Base-by-base conservation (phyloP, 441 rosid genomes). In the Geranium incanum region DNA sequence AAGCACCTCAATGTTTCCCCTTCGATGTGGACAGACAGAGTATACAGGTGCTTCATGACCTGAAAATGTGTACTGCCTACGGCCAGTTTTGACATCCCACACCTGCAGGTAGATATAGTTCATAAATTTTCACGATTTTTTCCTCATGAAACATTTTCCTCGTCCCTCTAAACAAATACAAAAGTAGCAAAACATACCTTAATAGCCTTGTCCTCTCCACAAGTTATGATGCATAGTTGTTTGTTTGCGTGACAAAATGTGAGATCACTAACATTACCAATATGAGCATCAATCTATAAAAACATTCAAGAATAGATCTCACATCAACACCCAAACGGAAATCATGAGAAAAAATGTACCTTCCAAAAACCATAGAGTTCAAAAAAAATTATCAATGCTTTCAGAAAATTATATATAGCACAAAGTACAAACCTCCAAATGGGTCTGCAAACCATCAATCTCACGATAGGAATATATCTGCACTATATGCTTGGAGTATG, bases 41-140 rank as follows among this genome's bases (percentile, higher is more conserved):
- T 81, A 86, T 5, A 89, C 89, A 76, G 96, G 88, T 69, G 96
- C 85, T 74, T 89, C 93, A 82, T 89, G 95, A 71, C 95, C 95
- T 77, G 82, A 84, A 76, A 89, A 88, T 71, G 77, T 76, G 67
- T 74, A 81, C 76, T 77, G 84, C 72, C 73, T 78, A 67, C 45
- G 33, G 66, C 93, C 96, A 0, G 87, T 78, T 50, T 71, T 77
- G 37, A 87, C 86, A 84, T 90, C 93, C 96, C 96, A 90, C 33
- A 90, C 96, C 96, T 88, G 82, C 80, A 78, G 66, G 64, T 6
- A 59, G 23, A 59, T 59, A 7, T 23, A 59, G 19, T 59, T 59
- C 64, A 59, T 18, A 59, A 59, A 19, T 21, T 33, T 59, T 59
- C 64, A 73, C 70, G 64, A 13, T 43, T 55, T 11, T 28, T 55